Evolutionary conservation across 164 flowering plant genomes (phyloP).

Genomic region (Buxus sempervirens): DNA sequence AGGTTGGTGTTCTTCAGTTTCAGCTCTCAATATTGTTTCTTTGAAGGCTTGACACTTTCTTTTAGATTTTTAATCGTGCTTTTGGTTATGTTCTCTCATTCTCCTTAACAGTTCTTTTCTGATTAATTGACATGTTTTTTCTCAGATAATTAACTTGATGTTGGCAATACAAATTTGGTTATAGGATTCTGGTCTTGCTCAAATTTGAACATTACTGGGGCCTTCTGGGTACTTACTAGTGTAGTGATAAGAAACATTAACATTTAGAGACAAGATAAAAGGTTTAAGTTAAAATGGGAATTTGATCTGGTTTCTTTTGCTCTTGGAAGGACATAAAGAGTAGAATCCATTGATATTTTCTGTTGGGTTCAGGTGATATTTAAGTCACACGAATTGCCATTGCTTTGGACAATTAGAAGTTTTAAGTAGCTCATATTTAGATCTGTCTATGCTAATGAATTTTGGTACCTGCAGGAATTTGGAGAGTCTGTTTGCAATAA

Average conservation of each 20-base stretch:
- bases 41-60: background rate
- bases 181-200: background rate
- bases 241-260: background rate
- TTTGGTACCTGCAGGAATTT: slow-evolving; percentile 31
- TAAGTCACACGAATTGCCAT: background rate
- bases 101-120: background rate
- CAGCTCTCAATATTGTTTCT: background rate
- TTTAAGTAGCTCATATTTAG: background rate
- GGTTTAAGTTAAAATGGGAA: too few species aligned
- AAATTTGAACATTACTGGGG: background rate
- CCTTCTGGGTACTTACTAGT: background rate
- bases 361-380: background rate
- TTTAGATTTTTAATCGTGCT: background rate
- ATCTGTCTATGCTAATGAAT: slow-evolving; percentile 1
- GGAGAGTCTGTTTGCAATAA: slow-evolving; percentile 6
- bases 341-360: background rate
- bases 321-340: background rate
- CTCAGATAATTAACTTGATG: too few species aligned
- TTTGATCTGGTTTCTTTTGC: background rate
- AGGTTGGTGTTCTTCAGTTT: slow-evolving; percentile 1
- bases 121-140: background rate
- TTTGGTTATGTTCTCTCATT: background rate
- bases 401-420: background rate
- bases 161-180: background rate
- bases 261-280: background rate